phyloP scores from a whole-genome alignment of 2,329 filamentous ascomycete species.

The Cercospora zeina region DNA sequence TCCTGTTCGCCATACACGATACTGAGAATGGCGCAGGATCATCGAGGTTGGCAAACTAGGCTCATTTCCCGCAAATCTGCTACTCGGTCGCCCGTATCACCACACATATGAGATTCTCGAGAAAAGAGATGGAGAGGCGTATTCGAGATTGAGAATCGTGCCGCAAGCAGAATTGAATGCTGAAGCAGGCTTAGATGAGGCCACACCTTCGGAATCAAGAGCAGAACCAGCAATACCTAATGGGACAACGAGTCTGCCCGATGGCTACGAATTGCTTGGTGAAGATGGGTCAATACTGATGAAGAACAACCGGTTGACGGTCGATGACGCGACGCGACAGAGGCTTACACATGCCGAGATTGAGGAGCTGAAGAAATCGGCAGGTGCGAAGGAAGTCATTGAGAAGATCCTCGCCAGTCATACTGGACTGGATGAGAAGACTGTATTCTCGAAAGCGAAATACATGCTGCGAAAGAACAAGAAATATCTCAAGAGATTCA shows the following conservation, averaged over 20 bases:
- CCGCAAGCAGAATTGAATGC: constrained; percentile 79
- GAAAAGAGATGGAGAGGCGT: constrained; percentile 62
- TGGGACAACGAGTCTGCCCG: constrained; percentile 35
- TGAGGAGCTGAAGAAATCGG: constrained; percentile 65
- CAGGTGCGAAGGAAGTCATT: constrained; percentile 84
- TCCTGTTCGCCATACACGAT: constrained; percentile 36
- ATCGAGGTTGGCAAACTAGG: constrained; percentile 93
- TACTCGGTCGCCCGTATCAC: constrained; percentile 88
- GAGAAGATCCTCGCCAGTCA: constrained; percentile 91
- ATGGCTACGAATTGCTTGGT: constrained; percentile 49
- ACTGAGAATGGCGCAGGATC: constrained; percentile 57
- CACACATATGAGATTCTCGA: constrained; percentile 88
- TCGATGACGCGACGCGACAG: constrained; percentile 68
- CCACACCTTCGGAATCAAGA: constrained; percentile 44
- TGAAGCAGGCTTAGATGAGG: constrained; percentile 63
- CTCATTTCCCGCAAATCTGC: constrained; percentile 81
- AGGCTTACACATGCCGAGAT: constrained; percentile 72
- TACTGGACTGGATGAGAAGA: constrained; percentile 89
- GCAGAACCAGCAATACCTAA: constrained; percentile 31
- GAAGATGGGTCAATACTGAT: constrained; percentile 53
- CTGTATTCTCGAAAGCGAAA: constrained; percentile 87
- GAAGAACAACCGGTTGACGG: constrained; percentile 64
- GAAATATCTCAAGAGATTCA: constrained; percentile 89
- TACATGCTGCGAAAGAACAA: constrained; percentile 92
- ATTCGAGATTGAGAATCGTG: constrained; percentile 73